Evolutionary conservation across 1,284 basidiomycete genomes (phyloP).

Genomic region (Amanita bisporigera): DNA sequence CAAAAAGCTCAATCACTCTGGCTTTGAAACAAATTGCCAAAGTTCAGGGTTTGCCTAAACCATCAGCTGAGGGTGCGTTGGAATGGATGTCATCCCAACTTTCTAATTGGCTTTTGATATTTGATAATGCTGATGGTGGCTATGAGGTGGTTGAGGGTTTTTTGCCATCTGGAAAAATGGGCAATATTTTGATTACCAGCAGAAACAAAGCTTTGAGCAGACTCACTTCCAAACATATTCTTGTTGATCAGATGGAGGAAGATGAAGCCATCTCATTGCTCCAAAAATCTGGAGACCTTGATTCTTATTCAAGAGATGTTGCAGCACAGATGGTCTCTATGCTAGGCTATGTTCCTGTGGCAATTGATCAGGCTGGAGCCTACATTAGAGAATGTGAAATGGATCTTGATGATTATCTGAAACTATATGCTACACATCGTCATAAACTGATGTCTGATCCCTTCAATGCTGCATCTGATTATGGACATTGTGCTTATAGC

Average conservation of each 20-base stretch:
- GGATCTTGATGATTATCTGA: conserved; percentile 16
- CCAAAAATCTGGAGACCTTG: conserved; percentile 12
- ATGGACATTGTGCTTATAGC: conserved; percentile 18
- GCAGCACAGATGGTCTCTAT: conserved; percentile 12
- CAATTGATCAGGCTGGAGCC: conserved; percentile 24
- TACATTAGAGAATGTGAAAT: conserved; percentile 14
- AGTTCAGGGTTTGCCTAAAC: not conserved
- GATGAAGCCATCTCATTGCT: conserved; percentile 19
- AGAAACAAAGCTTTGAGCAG: conserved; percentile 11
- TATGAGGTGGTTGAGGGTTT: not conserved
- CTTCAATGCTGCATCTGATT: conserved; percentile 18
- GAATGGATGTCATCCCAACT: conserved; percentile 10
- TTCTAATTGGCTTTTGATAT: conserved; percentile 15
- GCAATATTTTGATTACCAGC: conserved; percentile 26
- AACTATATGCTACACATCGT: conserved; percentile 10
- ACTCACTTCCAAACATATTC: conserved; percentile 8
- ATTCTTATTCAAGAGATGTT: not conserved
- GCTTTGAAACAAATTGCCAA: not conserved
- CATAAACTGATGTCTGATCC: conserved; percentile 10
- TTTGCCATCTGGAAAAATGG: conserved; percentile 3
- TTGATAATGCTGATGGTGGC: conserved; percentile 14
- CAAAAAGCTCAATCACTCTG: conserved; percentile 1
- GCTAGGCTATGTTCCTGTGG: conserved; percentile 21
- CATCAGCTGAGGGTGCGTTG: conserved; percentile 12
- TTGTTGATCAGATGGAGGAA: conserved; percentile 17